Percentiles rank a stretch among this genome's conserved stretches.
Conservation (phyloP, 1,139 yeast genomes). For the Geotrichum citri-aurantii region DNA sequence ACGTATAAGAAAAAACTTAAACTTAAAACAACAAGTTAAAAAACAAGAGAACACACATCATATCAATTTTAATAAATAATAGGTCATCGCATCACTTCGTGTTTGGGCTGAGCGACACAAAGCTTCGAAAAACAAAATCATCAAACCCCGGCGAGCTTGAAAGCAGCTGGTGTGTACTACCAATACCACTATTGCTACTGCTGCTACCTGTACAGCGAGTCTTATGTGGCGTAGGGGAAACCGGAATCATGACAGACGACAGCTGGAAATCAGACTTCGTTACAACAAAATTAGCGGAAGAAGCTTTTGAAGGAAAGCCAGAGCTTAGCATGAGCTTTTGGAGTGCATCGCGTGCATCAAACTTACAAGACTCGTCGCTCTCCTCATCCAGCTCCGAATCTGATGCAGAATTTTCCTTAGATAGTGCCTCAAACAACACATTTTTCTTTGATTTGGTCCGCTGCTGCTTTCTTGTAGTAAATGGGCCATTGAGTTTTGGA, state of each 20-base stretch:
- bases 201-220: neutral
- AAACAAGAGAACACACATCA: neutral
- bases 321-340: neutral
- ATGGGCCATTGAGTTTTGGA: slow-evolving; percentile 9
- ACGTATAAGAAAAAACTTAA: neutral
- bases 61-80: neutral
- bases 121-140: slow-evolving; percentile 12
- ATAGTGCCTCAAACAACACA: neutral
- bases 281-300: neutral
- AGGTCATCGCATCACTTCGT: neutral
- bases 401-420: neutral
- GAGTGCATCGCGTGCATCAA: neutral
- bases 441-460: neutral
- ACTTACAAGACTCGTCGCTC: neutral
- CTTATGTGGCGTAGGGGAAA: neutral
- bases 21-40: too few species aligned
- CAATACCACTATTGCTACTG: neutral
- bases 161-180: neutral
- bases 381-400: neutral
- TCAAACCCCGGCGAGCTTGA: slow-evolving; percentile 9
- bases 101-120: neutral
- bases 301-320: slow-evolving; percentile 4
- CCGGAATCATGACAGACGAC: neutral
- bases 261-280: neutral
- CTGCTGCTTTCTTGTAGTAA: neutral